These are phyloP conservation scores for Drosera spatulata DNA, from an alignment of 179 eudicot genomes.

Conservation along the genomic window DNA sequence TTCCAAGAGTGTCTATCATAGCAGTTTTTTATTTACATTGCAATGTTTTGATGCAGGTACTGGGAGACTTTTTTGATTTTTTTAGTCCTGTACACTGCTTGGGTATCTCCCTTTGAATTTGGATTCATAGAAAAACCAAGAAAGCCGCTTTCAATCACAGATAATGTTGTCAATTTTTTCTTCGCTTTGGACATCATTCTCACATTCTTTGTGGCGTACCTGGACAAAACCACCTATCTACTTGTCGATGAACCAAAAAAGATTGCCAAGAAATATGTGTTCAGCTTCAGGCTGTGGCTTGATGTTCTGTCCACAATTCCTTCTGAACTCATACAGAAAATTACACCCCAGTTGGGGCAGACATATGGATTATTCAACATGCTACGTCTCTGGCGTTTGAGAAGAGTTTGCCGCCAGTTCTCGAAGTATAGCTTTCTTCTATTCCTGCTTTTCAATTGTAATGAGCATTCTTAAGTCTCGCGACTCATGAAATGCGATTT, in stretches of 20 bases:
- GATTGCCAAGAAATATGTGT: constrained; percentile 66
- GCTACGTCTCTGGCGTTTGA: constrained; percentile 97
- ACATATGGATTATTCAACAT: constrained; percentile 69
- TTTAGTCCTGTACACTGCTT: constrained; percentile 83
- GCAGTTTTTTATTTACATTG: neutral
- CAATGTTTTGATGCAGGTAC: constrained; percentile 29
- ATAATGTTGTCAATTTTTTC: constrained; percentile 77
- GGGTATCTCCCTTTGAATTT: constrained; percentile 94
- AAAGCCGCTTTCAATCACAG: constrained; percentile 39
- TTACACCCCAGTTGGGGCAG: constrained; percentile 31
- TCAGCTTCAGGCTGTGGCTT: constrained; percentile 45
- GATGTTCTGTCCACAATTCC: constrained; percentile 81
- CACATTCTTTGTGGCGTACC: constrained; percentile 85
- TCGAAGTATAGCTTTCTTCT: constrained; percentile 32
- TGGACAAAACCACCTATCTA: constrained; percentile 54
- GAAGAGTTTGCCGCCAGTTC: constrained; percentile 69
- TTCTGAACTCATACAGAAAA: constrained; percentile 49
- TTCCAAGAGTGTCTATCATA: neutral
- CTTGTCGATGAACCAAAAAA: constrained; percentile 55
- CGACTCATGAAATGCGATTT: neutral
- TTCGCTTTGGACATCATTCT: constrained; percentile 65
- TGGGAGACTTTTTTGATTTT: constrained; percentile 75
- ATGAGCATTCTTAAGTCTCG: neutral
- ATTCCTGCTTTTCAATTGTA: neutral
- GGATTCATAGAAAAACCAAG: constrained; percentile 55